Evolutionary conservation across 2,329 filamentous ascomycete species (phyloP).

Genomic region (Alternaria sp.): DNA sequence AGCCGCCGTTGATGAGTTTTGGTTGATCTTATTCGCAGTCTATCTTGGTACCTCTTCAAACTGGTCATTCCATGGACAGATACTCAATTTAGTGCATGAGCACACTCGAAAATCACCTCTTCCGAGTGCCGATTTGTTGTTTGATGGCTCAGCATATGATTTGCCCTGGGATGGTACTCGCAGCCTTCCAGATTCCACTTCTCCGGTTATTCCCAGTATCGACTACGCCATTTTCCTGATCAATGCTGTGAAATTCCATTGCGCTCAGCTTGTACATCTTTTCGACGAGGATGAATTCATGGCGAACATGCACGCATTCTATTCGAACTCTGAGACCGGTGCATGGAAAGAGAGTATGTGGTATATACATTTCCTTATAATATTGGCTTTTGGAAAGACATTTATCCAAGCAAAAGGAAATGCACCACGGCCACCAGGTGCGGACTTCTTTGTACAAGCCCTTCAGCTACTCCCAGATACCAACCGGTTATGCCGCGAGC

Average conservation of each 20-base stretch:
- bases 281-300: slow-evolving; percentile 65
- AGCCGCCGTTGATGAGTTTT: background rate
- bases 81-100: slow-evolving; percentile 61
- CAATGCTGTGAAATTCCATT: slow-evolving; percentile 66
- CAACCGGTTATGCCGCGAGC: slow-evolving; percentile 55
- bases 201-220: slow-evolving; percentile 58
- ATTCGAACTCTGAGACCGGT: slow-evolving; percentile 46
- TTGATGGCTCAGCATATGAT: slow-evolving; percentile 63
- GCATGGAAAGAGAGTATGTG: slow-evolving; percentile 52
- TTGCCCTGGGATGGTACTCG: slow-evolving; percentile 60
- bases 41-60: slow-evolving; percentile 66
- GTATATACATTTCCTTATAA: slow-evolving; percentile 64
- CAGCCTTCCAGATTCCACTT: slow-evolving; percentile 41
- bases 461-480: slow-evolving; percentile 62
- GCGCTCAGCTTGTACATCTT: slow-evolving; percentile 63
- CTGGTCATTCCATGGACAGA: slow-evolving; percentile 63
- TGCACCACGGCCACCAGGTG: slow-evolving; percentile 54
- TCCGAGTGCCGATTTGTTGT: slow-evolving; percentile 57
- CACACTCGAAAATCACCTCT: slow-evolving; percentile 56
- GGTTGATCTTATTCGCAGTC: slow-evolving; percentile 42
- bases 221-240: slow-evolving; percentile 64
- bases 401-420: slow-evolving; percentile 55
- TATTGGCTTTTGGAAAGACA: slow-evolving; percentile 65
- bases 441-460: slow-evolving; percentile 72
- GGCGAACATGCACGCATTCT: slow-evolving; percentile 54